These are phyloP conservation scores for Fraxinus quadrangulata DNA, from an alignment of 257 asterid species.

Conservation along the genomic window DNA sequence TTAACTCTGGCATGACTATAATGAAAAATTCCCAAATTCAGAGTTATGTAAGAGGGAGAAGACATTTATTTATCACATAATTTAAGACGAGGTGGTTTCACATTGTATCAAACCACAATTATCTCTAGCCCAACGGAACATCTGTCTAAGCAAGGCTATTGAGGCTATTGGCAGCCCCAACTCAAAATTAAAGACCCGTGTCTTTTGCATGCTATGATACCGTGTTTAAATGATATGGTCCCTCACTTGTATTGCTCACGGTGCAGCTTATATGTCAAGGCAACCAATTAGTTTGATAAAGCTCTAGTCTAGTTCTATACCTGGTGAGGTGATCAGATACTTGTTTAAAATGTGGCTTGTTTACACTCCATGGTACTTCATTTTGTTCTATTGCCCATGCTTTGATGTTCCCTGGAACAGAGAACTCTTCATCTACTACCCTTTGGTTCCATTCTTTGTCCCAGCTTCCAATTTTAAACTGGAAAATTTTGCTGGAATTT, in stretches of 20 bases:
- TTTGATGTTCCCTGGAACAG: background rate
- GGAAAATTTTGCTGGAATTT: background rate
- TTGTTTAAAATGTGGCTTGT: background rate
- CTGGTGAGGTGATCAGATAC: background rate
- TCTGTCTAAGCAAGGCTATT: constrained; percentile 3
- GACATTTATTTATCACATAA: background rate
- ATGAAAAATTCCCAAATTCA: background rate
- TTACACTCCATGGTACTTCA: background rate
- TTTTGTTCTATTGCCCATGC: background rate
- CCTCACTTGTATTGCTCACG: background rate
- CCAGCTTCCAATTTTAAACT: background rate
- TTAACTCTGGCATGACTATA: background rate
- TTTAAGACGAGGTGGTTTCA: background rate
- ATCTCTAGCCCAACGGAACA: background rate
- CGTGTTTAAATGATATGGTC: background rate
- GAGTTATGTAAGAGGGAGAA: background rate
- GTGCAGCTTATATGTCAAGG: background rate
- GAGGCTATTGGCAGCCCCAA: background rate
- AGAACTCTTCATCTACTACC: background rate
- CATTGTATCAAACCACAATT: background rate
- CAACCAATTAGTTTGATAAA: background rate
- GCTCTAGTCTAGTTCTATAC: background rate
- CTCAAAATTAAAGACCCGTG: background rate
- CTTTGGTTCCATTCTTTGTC: background rate
- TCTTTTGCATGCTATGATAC: background rate